A percentile compares a stretch with the other conserved stretches of the same genome.
Conservation (phyloP, 1,139 yeast species). For the Saccharomyces hybrid region DNA sequence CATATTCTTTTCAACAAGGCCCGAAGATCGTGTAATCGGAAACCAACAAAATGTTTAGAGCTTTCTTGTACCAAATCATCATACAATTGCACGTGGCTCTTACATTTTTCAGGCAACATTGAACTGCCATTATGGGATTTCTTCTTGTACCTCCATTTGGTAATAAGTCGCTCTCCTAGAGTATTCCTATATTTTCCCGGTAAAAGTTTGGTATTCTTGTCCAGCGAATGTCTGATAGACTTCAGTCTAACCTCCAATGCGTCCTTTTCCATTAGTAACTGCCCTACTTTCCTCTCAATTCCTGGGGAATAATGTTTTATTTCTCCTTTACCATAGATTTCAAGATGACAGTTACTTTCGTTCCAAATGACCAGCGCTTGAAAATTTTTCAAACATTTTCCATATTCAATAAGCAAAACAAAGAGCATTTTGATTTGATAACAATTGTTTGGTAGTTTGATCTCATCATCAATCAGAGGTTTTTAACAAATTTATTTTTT, state of each 20-base stretch:
- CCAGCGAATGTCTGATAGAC: not conserved
- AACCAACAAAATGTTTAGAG: conserved; percentile 5
- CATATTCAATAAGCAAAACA: not conserved
- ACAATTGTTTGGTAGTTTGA: not conserved
- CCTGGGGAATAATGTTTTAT: not conserved
- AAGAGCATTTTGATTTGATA: not conserved
- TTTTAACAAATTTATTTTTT: not conserved
- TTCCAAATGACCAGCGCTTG: not conserved
- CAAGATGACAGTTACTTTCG: not conserved
- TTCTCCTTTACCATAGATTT: not conserved
- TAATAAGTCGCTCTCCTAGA: not conserved
- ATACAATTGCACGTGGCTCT: conserved; percentile 5
- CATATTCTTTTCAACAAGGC: conserved; percentile 8
- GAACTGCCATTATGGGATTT: not conserved
- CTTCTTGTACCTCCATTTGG: conserved; percentile 4
- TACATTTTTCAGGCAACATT: not conserved
- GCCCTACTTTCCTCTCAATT: not conserved
- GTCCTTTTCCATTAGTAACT: not conserved
- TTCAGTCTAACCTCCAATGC: not conserved
- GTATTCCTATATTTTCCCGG: not conserved
- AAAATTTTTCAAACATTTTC: not conserved
- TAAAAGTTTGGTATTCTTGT: not conserved
- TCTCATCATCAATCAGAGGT: not conserved
- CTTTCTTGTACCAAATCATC: conserved; percentile 9
- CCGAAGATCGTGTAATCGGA: conserved; percentile 8